Evolutionary conservation across 495 filamentous ascomycete species (phyloP).

Genomic region (Podospora tetraspora): DNA sequence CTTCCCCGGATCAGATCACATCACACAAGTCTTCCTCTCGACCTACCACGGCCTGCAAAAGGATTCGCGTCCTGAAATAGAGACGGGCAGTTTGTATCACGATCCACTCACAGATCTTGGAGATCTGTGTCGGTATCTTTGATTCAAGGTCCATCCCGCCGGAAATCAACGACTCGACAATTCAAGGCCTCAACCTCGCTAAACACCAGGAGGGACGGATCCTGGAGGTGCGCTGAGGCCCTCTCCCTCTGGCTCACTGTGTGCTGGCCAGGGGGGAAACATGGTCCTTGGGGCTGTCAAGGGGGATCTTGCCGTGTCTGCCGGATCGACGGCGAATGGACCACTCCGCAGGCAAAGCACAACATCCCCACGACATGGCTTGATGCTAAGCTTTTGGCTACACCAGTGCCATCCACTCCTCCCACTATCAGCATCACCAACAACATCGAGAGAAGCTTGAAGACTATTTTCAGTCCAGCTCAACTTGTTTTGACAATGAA

Average conservation of each 20-base stretch:
- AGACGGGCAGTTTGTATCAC: not conserved
- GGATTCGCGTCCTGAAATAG: not conserved
- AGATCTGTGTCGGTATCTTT: not conserved
- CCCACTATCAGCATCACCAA: not conserved
- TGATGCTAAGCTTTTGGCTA: not conserved
- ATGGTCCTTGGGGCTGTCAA: not conserved
- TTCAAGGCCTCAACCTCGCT: not conserved
- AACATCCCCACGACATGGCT: not conserved
- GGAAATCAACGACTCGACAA: not conserved
- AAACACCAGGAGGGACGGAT: not conserved
- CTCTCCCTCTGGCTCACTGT: not conserved
- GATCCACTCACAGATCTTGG: not conserved
- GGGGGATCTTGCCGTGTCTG: not conserved
- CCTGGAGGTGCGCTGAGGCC: not conserved
- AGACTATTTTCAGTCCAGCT: not conserved
- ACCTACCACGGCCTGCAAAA: not conserved
- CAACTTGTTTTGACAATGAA: not conserved
- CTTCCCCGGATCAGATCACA: not conserved
- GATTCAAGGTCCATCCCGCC: not conserved
- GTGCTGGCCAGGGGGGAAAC: not conserved
- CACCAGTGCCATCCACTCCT: not conserved
- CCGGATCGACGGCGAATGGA: not conserved
- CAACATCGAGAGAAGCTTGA: not conserved
- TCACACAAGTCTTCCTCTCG: not conserved
- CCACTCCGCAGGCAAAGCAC: not conserved